phyloP scores from a whole-genome alignment of 257 asterid species.

The Primulina huaijiensis region DNA sequence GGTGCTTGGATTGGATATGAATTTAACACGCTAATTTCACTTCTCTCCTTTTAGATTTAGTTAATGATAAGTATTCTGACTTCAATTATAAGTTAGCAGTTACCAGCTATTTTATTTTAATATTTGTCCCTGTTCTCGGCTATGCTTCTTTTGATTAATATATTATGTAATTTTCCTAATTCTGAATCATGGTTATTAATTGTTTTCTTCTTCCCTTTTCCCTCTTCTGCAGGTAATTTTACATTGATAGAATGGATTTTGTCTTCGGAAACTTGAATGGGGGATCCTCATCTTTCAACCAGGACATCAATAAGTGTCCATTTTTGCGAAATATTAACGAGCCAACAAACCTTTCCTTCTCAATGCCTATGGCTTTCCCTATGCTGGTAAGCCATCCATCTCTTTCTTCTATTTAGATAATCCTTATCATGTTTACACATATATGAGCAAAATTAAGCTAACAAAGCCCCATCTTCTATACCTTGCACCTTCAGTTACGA shows the following conservation, averaged over 20 bases:
- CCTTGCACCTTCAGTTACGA: constrained; percentile 38
- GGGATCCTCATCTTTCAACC: constrained; percentile 51
- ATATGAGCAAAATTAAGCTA: constrained; percentile 10
- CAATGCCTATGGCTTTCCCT: constrained; percentile 52
- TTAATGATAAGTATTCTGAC: no score
- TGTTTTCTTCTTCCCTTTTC: neutral
- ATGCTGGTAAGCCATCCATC: constrained; percentile 49
- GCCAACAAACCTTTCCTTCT: constrained; percentile 83
- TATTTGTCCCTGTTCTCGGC: neutral
- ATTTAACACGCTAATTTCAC: neutral
- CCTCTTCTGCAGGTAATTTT: constrained; percentile 43
- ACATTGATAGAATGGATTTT: constrained; percentile 57
- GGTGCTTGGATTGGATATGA: neutral
- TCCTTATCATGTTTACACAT: neutral
- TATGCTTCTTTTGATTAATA: neutral
- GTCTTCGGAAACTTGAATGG: constrained; percentile 47
- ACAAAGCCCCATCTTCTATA: constrained; percentile 11
- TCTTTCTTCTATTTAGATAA: constrained; percentile 8
- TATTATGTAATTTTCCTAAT: neutral
- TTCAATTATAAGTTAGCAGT: neutral
- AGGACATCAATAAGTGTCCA: constrained; percentile 72
- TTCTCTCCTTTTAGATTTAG: neutral
- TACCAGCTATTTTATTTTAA: neutral
- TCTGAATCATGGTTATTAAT: neutral
- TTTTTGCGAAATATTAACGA: constrained; percentile 87